Base-by-base conservation (phyloP, 116 monocot species). In the Dioscorea cayenensis region DNA sequence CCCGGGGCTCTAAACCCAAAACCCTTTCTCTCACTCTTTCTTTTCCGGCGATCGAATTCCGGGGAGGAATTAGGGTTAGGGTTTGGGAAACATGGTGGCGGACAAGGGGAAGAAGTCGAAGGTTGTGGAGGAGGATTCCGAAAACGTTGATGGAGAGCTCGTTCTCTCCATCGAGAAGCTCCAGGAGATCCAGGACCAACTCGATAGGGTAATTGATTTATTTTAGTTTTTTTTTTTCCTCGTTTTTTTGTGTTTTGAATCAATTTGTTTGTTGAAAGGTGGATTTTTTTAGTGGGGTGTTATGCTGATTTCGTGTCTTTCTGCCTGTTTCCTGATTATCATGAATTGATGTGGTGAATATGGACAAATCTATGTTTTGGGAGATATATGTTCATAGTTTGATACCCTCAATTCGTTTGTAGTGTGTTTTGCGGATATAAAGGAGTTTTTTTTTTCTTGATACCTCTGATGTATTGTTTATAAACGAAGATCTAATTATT, bases 31-130 rank as follows among this genome's bases (percentile, higher is more conserved):
- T 29, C 7, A 7, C 62, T n/a, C 64, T 49, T 28, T 62, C 68
- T 25, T 35, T 60, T 48, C 14, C 72, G 13, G 32, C n/a, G 11
- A 19, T 18, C 14, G 17, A 23, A 25, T 43, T 19, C 2, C 32
- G 59, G 28, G 14, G 6, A 13, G 17, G 60, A 66, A 66, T 73
- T 73, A 77, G 78, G 79, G 74, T 74, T 79, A 66, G 77, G 78
- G 62, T 82, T 16, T 13, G 21, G 49, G 52, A 38, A 66, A 73
- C 64, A 89, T 85, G 89, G 81, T 67, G 64, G 73, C 76, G 37
- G 82, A 83, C 75, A 85, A 85, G 76, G 89, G 89, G 64, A 85
- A 89, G 85, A 89, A 78, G 77, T 27, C 82, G 37, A 89, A 85
- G 85, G 43, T 83, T n/a, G 74, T 49, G 23, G 82, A 79, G 66